Evolutionary conservation across 129 eudicot species (phyloP).

Genomic region (Silybum marianum): DNA sequence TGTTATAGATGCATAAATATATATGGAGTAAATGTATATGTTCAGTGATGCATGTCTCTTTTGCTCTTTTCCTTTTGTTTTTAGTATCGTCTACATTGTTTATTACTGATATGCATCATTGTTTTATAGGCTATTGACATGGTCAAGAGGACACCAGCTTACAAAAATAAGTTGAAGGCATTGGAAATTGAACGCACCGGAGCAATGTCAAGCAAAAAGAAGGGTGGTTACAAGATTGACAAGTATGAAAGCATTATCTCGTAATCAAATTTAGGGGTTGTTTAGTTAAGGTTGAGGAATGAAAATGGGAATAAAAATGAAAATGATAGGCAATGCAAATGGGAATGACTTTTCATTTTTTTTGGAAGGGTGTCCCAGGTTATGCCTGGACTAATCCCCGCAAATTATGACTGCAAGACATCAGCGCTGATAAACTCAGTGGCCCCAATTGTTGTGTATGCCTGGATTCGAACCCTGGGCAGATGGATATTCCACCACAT

Average conservation of each 20-base stretch:
- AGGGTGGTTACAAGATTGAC: slow-evolving; percentile 73
- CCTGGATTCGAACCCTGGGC: too few relatives aligned
- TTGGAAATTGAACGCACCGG: slow-evolving; percentile 91
- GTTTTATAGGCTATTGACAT: slow-evolving; percentile 83
- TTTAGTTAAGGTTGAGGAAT: too few relatives aligned
- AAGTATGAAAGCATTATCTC: slow-evolving; percentile 66
- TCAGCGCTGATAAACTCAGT: too few relatives aligned
- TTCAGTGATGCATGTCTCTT: background rate
- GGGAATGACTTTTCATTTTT: too few relatives aligned
- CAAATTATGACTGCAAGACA: too few relatives aligned
- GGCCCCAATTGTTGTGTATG: too few relatives aligned
- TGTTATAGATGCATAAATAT: background rate
- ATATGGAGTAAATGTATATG: background rate
- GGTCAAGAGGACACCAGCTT: slow-evolving; percentile 96
- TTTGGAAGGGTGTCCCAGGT: too few relatives aligned
- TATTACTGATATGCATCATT: background rate
- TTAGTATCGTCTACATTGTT: background rate
- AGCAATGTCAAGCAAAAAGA: slow-evolving; percentile 73
- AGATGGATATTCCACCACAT: too few relatives aligned
- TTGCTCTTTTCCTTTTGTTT: background rate
- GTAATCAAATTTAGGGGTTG: background rate
- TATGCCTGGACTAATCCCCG: too few relatives aligned
- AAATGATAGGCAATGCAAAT: too few relatives aligned
- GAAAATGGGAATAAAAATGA: too few relatives aligned
- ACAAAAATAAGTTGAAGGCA: slow-evolving; percentile 81